phyloP scores from a whole-genome alignment of 371 early-diverging fungal species.

The Saksenaea vasiformis region DNA sequence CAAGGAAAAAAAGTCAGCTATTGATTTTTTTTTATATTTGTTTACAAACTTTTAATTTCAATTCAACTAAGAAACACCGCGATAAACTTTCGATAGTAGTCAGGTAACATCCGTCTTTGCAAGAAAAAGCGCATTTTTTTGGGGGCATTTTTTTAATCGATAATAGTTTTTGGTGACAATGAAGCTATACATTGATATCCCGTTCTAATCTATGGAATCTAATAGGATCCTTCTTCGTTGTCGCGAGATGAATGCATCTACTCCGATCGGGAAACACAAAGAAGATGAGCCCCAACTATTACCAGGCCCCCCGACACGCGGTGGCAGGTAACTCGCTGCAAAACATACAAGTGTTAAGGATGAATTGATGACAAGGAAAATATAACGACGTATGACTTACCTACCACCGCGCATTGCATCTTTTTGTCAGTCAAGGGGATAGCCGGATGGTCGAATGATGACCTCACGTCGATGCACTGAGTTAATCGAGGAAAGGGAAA shows the following conservation, averaged over 20 bases:
- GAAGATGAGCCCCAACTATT: background rate
- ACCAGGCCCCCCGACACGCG: conserved; percentile 10
- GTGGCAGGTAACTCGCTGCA: conserved; percentile 38
- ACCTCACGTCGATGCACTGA: background rate
- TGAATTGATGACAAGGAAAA: background rate
- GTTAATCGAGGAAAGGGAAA: background rate
- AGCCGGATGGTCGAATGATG: background rate
- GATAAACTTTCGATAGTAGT: background rate
- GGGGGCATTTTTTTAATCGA: background rate
- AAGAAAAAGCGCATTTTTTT: background rate
- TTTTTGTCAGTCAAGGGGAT: background rate
- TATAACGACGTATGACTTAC: conserved; percentile 12
- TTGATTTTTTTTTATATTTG: background rate
- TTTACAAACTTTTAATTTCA: background rate
- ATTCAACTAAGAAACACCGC: background rate
- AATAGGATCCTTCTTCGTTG: background rate
- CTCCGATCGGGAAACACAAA: conserved; percentile 2
- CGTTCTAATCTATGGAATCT: background rate
- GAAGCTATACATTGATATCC: background rate
- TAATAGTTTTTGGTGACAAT: background rate
- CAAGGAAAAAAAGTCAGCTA: background rate
- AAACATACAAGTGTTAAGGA: background rate
- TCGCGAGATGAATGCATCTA: conserved; percentile 3
- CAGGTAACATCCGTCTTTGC: background rate
- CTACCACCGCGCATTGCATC: conserved; percentile 22